These are phyloP conservation scores for Gynochthodes officinalis DNA, from an alignment of 257 asterid species.

Conservation along the genomic window DNA sequence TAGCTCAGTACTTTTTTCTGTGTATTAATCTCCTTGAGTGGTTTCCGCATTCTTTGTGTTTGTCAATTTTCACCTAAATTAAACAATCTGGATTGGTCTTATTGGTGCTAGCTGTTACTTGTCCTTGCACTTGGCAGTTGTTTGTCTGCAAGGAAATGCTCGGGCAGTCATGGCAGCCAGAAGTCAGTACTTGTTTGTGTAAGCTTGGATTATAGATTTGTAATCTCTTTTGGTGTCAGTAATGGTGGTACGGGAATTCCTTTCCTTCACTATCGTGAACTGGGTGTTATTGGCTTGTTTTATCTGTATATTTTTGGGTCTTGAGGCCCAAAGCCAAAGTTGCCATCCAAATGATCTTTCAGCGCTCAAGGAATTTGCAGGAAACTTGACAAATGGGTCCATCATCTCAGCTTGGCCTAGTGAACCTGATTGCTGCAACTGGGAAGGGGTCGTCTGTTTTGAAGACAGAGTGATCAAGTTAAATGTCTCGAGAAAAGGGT, in stretches of 20 bases:
- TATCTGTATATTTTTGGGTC: slow-evolving; percentile 35
- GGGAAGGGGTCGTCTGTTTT: slow-evolving; percentile 80
- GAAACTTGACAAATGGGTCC: slow-evolving; percentile 57
- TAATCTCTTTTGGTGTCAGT: slow-evolving; percentile 21
- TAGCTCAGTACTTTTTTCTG: slow-evolving; percentile 6
- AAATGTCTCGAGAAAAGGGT: slow-evolving; percentile 54
- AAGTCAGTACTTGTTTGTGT: slow-evolving; percentile 24
- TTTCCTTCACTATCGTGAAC: slow-evolving; percentile 34
- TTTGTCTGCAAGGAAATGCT: slow-evolving; percentile 14
- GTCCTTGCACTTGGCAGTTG: slow-evolving; percentile 17
- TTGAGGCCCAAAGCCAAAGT: slow-evolving; percentile 37
- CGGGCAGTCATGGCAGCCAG: slow-evolving; percentile 10
- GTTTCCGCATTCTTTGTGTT: slow-evolving; percentile 21
- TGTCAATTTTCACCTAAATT: slow-evolving; percentile 7
- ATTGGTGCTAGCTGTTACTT: slow-evolving; percentile 31
- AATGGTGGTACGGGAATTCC: slow-evolving; percentile 33
- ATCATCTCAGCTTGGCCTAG: slow-evolving; percentile 54
- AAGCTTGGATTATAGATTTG: slow-evolving; percentile 26
- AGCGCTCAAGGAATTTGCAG: slow-evolving; percentile 66
- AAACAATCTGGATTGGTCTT: slow-evolving; percentile 4
- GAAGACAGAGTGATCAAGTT: slow-evolving; percentile 53
- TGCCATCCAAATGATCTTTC: slow-evolving; percentile 62
- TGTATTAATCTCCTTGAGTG: slow-evolving; percentile 25
- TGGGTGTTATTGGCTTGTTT: slow-evolving; percentile 46
- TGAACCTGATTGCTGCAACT: slow-evolving; percentile 54